Evolutionary conservation across 2,329 filamentous ascomycete genomes (phyloP), one percentile per base, ranked within the genome.

Genomic region (Aspergillus alliaceus): DNA sequence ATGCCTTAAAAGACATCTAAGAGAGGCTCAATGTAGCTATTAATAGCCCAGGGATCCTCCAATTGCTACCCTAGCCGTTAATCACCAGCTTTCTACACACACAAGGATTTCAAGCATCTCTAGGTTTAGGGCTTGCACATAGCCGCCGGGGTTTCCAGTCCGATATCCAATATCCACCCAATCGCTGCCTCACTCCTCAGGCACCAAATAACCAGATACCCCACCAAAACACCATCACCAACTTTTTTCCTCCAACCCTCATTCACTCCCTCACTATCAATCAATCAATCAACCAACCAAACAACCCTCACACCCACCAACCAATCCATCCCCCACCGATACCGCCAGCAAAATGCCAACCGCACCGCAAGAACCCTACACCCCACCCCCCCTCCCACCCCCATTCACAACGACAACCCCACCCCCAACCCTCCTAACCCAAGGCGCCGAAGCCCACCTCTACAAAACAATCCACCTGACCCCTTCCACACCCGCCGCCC

Each of bases 401-500:
- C 61, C 68, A 63, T 86, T 90, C 60, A 88, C 88, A 35, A 75
- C 80, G 32, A 83, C 84, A 72, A 79, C 83, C 60, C 79, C 85
- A 65, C 75, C 84, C 49, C 86, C 91, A 61, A 75, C 72, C 49
- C 89, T 96, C 69, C 85, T 98, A 66, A 88, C 91, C 56, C 95
- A 98, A 82, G 95, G 95, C 77, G 95, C 95, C 72, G 95, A 99
- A 84, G 93, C 91, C 59, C 91, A 93, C 63, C 86, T 99, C 71
- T 98, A 96, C 85, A 88, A 87, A 74, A 93, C 91, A 18, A 87
- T 85, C 54, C 96, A 91, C 77, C 87, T 97, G 54, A 73, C 83
- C 1, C 84, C 90, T 37, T 73, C 80, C 56, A 80, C 85, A 9
- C 85, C 89, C 14, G 90, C 87, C 71, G 91, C 93, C 1, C 85